Base-by-base conservation (phyloP, 148 eudicot genomes). In the Vaccinium macrocarpon region DNA sequence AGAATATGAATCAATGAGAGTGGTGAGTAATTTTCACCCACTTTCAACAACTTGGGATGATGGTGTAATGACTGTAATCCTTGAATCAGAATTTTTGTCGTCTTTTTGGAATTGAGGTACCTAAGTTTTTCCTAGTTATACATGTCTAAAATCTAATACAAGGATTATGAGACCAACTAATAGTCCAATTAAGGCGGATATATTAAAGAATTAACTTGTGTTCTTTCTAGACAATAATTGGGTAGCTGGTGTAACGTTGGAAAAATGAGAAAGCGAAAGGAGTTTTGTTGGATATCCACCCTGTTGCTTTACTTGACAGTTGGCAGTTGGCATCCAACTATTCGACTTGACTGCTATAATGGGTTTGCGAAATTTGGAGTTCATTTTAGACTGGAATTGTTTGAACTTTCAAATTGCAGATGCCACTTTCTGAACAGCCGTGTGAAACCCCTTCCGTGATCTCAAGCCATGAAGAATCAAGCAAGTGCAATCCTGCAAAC, bases 321-420 rank as follows among this genome's bases (percentile, higher is more conserved):
- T 19, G 13, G 14, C 13, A 38, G 73, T 27, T 73, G 11, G 12
- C 9, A 18, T 52, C 25, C 27, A 74, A 42, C 78, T 74, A 74
- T 74, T 46, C 51, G 42, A 72, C 49, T 72, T 42, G 78, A 74
- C 46, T 21, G 18, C 51, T 8, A 46, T 13, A 74, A 74, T 23
- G 32, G 50, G 18, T 76, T 49, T 78, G 81, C 61, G 53, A 13
- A 78, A 25, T 27, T 46, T 27, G 81, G 23, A 27, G 2, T 19
- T 78, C 19, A 15, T 53, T 25, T n/a, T 10, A 78, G 62, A 52
- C 53, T 78, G 61, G 46, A 49, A 85, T 75, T 83, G 79, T 35
- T 74, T 57, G 70, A 49, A 25, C 77, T 79, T 35, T 78, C 51
- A 61, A n/a, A 21, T 84, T 81, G 83, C 90, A 95, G 98, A 84